Base-by-base conservation (phyloP, 768 basidiomycete genomes). In the Phylloporus sp. region DNA sequence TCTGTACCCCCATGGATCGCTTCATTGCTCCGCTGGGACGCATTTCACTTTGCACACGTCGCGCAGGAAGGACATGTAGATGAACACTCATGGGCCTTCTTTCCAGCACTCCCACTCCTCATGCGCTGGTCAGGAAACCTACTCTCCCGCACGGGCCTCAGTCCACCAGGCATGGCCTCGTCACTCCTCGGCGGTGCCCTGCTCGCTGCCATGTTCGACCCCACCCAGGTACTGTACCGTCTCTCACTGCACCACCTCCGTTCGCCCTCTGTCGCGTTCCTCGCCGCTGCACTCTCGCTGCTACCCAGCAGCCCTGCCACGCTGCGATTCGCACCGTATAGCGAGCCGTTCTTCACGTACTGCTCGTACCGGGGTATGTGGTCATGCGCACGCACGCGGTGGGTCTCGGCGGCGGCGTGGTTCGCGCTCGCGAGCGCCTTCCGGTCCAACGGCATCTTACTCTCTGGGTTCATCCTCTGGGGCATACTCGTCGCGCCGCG, bases 31-130 rank as follows among this genome's bases (percentile, higher is more conserved):
- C 81, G 93, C 58, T 99, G 95, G 97, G 95, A 98, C 63, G 76
- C 76, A 3, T 78, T 97, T 57, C 86, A 97, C 69, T 97, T 93
- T 66, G 59, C 73, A 6, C 76, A 79, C 59, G 80, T 91, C 47
- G 89, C 91, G 0, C 60, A 73, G 24, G 53, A 78, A 11, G 77
- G 80, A 9, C 78, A 85, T 58, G 54, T 55, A 1, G 83, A 81
- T 64, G 95, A 98, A 64, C 80, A 95, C 59, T 76, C 90, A 57
- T 89, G 88, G 79, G 95, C 95, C 0, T 98, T 92, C 68, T 79
- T 92, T 55, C 88, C 91, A 2, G 90, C 80, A 5, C 68, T 80
- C 23, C 79, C 89, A 4, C 60, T 72, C 11, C 44, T 88, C 45
- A 76, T 91, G 68, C 73, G 78, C 2, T 12, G 59, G 41, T 70